Evolutionary conservation across 352 stramenopile species (phyloP), one percentile per base, ranked within the genome.

Genomic region (Globisporangium nodosum): DNA sequence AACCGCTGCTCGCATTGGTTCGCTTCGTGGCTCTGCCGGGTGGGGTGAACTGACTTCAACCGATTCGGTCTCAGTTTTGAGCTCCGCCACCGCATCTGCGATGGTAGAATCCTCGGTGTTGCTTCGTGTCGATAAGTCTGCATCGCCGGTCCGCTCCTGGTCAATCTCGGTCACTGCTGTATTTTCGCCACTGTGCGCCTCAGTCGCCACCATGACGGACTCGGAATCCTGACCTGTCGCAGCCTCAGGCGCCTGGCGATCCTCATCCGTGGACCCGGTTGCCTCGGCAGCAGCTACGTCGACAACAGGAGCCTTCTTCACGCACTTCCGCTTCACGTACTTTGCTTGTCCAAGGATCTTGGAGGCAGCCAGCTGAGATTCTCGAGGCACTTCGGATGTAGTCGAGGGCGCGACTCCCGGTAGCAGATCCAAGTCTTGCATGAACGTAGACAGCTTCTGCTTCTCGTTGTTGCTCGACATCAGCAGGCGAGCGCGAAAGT

Each of bases 381-480:
- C 20, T 21, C 42, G 20, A 12, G 21, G 31, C 20, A 20, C 24
- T 2, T 48, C 30, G 3, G 42, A 37, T 3, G 30, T 12, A n/a
- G 18, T 31, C 20, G 43, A 20, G 39, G 52, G 16, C n/a, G 39
- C 12, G 18, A 35, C 47, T 21, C 48, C 3, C 39, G 35, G 42
- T 24, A 30, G 42, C 16, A 64, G 55, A 18, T 75, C 57, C 61
- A 83, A 57, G 37, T 86, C 70, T 16, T 59, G 64, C 56, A 76
- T 64, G 42, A 79, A 71, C 31, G 63, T 69, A 2, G 61, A 42
- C 24, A 92, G 51, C 45, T 88, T 90, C 33, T 81, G 74, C 57
- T 88, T 92, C 49, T 92, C 82, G 16, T 88, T 84, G 27, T 57
- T 71, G 16, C 69, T 78, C 12, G 80, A 82, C 74, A 92, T 88